Base-by-base conservation (phyloP, 2,329 filamentous ascomycete species). In the Teratosphaeria destructans region DNA sequence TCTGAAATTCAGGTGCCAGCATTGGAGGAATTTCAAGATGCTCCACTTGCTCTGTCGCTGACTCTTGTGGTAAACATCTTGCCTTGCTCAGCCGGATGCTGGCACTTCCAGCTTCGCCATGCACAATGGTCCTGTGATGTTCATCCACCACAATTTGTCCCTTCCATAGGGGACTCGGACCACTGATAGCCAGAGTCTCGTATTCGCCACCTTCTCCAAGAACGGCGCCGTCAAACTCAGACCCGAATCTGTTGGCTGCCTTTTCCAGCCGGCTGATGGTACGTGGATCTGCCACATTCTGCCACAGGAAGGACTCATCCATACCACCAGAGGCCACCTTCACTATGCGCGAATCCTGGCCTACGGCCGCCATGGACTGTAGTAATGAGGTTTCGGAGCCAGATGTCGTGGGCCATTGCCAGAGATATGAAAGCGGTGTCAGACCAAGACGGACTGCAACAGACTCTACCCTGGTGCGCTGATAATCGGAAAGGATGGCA, bases 171-270 rank as follows among this genome's bases (percentile, higher is more conserved):
- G 77, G 76, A 0, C 70, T 67, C 8, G 93, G 93, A 11, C 93
- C 94, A 73, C 91, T 85, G 39, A 97, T 70, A 53, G 94, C 90
- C 57, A 97, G 77, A 34, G 91, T 97, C 80, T 97, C 94, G 73
- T 95, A 97, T 77, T 97, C 94, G 3, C 94, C 94, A 5, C 94
- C 94, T 72, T 97, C 94, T 0, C 94, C 94, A 19, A 97, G 76
- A 10, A 92, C 84, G 8, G 89, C 88, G 0, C 89, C 90, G 63
- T 80, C 76, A 61, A 82, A 77, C 68, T 76, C 77, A 62, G 81
- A 76, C 53, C 88, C 87, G 74, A 95, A 95, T 63, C 84, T 81
- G 56, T 78, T 76, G 71, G 90, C 79, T 0, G 84, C 78, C 62
- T 76, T 79, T 34, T 77, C 74, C 57, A 88, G 68, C 52, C 75